These are phyloP conservation scores for Neofusicoccum sp. DNA, from an alignment of 2,329 filamentous ascomycete genomes.

Conservation along the genomic window DNA sequence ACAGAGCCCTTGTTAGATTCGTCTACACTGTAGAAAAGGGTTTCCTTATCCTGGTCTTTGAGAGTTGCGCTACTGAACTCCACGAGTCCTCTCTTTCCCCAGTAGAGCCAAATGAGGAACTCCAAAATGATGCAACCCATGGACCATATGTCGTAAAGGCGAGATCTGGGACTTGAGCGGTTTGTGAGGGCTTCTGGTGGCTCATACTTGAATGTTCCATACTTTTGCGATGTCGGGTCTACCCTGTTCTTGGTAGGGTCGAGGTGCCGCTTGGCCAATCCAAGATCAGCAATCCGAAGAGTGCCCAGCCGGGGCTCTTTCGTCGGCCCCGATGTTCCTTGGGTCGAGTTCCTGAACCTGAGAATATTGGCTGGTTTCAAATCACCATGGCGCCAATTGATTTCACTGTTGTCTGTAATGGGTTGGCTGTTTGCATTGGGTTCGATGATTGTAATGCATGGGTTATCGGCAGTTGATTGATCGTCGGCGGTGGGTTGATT, in stretches of 20 bases:
- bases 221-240: neutral
- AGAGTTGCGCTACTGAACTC: constrained; percentile 6
- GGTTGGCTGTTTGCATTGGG: neutral
- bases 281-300: neutral
- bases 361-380: neutral
- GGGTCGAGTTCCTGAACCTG: neutral
- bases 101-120: constrained; percentile 27
- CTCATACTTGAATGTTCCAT: constrained; percentile 4
- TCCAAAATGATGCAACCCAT: constrained; percentile 31
- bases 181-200: constrained; percentile 15
- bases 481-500: too few relatives aligned
- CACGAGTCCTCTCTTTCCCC: constrained; percentile 20
- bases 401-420: too few relatives aligned
- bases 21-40: neutral
- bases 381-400: neutral
- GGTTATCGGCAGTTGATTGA: too few relatives aligned
- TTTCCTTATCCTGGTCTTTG: neutral
- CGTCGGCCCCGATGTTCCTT: too few relatives aligned
- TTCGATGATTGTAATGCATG: too few relatives aligned
- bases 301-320: neutral
- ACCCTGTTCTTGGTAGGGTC: neutral
- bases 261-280: neutral
- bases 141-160: constrained; percentile 27
- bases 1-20: neutral
- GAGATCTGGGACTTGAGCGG: constrained; percentile 22